A percentile compares a stretch with the other conserved stretches of the same genome.
Conservation (phyloP, 306 rosid species). For the Bauhinia variegata region DNA sequence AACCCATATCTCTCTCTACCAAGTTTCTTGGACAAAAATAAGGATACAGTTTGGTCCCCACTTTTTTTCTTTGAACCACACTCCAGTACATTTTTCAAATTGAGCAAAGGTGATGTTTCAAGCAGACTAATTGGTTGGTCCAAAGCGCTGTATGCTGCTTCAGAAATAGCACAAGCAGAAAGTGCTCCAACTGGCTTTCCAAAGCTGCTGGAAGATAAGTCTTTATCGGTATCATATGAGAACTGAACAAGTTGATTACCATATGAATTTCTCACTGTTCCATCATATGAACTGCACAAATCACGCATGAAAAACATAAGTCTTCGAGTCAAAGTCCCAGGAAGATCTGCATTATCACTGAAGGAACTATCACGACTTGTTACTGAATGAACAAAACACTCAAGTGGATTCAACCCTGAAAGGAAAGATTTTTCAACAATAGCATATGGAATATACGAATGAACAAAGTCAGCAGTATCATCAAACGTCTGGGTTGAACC, state of each 20-base stretch:
- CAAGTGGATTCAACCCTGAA: slow-evolving; percentile 87
- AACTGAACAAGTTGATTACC: slow-evolving; percentile 84
- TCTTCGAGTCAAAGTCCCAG: slow-evolving; percentile 82
- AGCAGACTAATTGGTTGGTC: slow-evolving; percentile 94
- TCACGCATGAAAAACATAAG: slow-evolving; percentile 95
- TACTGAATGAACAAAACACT: slow-evolving; percentile 93
- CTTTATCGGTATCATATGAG: slow-evolving; percentile 49
- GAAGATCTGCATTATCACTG: slow-evolving; percentile 94
- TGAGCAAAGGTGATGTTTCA: slow-evolving; percentile 88
- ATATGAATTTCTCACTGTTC: slow-evolving; percentile 86
- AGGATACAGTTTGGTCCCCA: slow-evolving; percentile 59
- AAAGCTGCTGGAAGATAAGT: slow-evolving; percentile 33
- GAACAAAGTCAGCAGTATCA: slow-evolving; percentile 42
- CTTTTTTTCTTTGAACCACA: slow-evolving; percentile 72
- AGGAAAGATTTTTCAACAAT: slow-evolving; percentile 81
- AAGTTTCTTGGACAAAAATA: slow-evolving; percentile 73
- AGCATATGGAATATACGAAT: slow-evolving; percentile 79
- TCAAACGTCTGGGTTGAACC: slow-evolving; percentile 43
- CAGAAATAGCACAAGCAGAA: slow-evolving; percentile 93
- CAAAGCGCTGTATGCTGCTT: slow-evolving; percentile 97
- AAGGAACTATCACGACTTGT: slow-evolving; percentile 85
- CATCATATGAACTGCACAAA: slow-evolving; percentile 75
- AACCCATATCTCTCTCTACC: slow-evolving; percentile 67
- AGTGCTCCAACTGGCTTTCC: slow-evolving; percentile 89
- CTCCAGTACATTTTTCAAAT: slow-evolving; percentile 82